Evolutionary conservation across 805 yeast species (phyloP).

Genomic region (Barnettozyma wickerhamii): DNA sequence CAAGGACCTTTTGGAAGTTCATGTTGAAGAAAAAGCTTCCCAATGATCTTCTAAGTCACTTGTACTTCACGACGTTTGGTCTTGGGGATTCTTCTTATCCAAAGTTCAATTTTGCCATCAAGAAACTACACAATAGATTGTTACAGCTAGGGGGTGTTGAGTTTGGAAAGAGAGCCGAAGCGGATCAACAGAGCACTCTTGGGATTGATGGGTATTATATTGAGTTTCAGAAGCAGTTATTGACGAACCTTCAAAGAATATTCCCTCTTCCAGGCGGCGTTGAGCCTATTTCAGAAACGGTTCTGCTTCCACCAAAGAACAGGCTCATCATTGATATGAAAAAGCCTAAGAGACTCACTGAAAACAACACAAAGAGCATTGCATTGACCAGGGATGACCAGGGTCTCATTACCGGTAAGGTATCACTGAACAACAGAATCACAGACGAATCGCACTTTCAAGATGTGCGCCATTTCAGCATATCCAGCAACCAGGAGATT

Average conservation of each 20-base stretch:
- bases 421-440: constrained; percentile 51
- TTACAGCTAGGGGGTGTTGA: constrained; percentile 78
- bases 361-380: constrained; percentile 22
- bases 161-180: constrained; percentile 72
- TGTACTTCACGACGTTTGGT: constrained; percentile 74
- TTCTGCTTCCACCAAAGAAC: constrained; percentile 36
- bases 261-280: constrained; percentile 33
- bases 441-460: constrained; percentile 79
- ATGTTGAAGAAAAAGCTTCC: constrained; percentile 66
- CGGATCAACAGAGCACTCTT: constrained; percentile 79
- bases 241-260: constrained; percentile 30
- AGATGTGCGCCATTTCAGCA: constrained; percentile 66
- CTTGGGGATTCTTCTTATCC: constrained; percentile 93
- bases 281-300: constrained; percentile 29
- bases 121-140: constrained; percentile 74
- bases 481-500: constrained; percentile 19
- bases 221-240: constrained; percentile 61
- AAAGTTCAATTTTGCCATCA: constrained; percentile 81
- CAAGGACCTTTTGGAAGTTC: constrained; percentile 68
- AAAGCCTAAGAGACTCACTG: constrained; percentile 30
- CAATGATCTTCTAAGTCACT: constrained; percentile 52
- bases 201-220: constrained; percentile 73
- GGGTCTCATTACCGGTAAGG: constrained; percentile 35
- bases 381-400: constrained; percentile 29
- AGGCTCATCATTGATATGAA: constrained; percentile 25